These are phyloP conservation scores for Suhomyces panamericanus DNA, from an alignment of 1,139 yeast genomes.

Conservation along the genomic window DNA sequence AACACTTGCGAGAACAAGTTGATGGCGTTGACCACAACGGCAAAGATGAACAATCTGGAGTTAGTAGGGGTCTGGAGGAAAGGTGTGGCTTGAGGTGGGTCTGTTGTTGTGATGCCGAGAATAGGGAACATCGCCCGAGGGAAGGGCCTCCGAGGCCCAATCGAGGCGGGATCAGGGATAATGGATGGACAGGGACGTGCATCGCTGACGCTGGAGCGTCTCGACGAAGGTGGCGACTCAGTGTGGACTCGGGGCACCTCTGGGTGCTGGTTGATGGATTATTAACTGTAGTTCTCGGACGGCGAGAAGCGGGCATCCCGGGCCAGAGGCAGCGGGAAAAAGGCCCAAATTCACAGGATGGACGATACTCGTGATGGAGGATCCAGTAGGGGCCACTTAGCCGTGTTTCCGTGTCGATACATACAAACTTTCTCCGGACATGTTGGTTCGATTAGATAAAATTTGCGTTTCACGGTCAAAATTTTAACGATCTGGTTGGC, in stretches of 20 bases:
- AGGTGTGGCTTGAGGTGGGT: not conserved
- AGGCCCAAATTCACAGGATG: not conserved
- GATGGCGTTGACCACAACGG: constrained; percentile 83
- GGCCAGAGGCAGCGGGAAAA: not conserved
- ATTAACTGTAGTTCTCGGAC: no score
- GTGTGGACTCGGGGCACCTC: no score
- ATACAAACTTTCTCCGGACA: constrained; percentile 32
- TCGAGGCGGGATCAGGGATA: not conserved
- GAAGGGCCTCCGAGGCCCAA: not conserved
- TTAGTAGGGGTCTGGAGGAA: constrained; percentile 1
- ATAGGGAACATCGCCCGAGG: no score
- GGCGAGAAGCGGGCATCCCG: no score
- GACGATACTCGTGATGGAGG: not conserved
- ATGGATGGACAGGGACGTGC: no score
- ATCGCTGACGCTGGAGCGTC: no score
- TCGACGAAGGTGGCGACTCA: no score
- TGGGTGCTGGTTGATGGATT: no score
- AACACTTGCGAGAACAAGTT: constrained; percentile 89
- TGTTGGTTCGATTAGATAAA: constrained; percentile 8
- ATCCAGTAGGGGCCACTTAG: not conserved
- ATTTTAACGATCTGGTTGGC: constrained; percentile 7
- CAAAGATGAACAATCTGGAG: constrained; percentile 70
- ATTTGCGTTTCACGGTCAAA: constrained; percentile 4
- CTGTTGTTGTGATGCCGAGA: not conserved
- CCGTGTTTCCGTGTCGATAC: constrained; percentile 13